phyloP scores from a whole-genome alignment of 306 rosid genomes.

The Prosopis cineraria region DNA sequence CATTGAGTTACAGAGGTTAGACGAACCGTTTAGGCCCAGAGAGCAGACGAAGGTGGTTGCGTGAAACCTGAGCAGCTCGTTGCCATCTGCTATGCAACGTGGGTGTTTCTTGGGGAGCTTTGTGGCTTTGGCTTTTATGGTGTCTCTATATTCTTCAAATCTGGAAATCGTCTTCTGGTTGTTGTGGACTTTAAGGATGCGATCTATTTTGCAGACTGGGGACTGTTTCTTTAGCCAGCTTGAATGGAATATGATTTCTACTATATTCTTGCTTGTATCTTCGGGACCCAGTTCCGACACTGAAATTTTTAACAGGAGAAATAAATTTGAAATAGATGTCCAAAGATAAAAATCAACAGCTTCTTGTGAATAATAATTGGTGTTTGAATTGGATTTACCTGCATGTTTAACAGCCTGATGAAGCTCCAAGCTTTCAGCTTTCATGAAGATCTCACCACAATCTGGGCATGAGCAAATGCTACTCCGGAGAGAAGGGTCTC shows the following conservation, averaged over 20 bases:
- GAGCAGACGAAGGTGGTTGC: slow-evolving; percentile 82
- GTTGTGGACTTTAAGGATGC: slow-evolving; percentile 89
- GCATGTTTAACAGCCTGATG: slow-evolving; percentile 92
- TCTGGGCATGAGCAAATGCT: slow-evolving; percentile 85
- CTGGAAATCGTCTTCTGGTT: slow-evolving; percentile 72
- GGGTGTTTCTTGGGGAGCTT: slow-evolving; percentile 77
- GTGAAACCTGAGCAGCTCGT: slow-evolving; percentile 89
- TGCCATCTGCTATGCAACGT: slow-evolving; percentile 94
- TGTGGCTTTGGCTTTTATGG: slow-evolving; percentile 79
- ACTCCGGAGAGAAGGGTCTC: slow-evolving; percentile 81
- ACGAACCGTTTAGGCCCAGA: slow-evolving; percentile 80
- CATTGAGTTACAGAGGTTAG: slow-evolving; percentile 78
- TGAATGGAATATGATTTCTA: slow-evolving; percentile 93
- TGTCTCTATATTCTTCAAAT: slow-evolving; percentile 89
- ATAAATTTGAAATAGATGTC: not conserved
- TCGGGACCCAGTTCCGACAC: slow-evolving; percentile 92
- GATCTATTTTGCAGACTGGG: slow-evolving; percentile 86
- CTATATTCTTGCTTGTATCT: slow-evolving; percentile 99
- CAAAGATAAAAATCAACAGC: not conserved
- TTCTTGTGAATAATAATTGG: not conserved
- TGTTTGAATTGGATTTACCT: slow-evolving; percentile 47
- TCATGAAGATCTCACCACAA: slow-evolving; percentile 89
- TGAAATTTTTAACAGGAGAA: slow-evolving; percentile 31
- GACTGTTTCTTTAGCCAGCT: slow-evolving; percentile 94
- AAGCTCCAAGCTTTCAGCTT: slow-evolving; percentile 77